These are phyloP conservation scores for Coemansia pectinata DNA, from an alignment of 192 early-diverging fungal species.

Conservation along the genomic window DNA sequence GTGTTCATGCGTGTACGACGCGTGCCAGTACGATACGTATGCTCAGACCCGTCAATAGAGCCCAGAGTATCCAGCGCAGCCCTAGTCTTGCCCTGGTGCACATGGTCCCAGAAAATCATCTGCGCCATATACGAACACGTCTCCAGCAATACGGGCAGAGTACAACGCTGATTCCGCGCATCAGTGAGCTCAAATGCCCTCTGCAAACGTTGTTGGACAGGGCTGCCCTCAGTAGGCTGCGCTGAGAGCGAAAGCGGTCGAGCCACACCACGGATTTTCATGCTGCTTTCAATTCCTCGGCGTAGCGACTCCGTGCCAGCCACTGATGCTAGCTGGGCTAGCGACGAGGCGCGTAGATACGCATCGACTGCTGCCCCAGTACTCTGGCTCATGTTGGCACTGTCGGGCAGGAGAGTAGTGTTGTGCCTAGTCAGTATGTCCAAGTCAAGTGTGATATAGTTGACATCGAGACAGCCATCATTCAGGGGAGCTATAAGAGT, in stretches of 20 bases:
- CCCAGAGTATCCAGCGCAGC: background rate
- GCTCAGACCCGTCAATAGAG: background rate
- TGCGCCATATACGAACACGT: constrained; percentile 24
- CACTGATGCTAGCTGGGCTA: background rate
- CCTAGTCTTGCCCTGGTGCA: constrained; percentile 31
- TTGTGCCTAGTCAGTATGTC: constrained; percentile 27
- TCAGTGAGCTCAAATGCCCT: constrained; percentile 13
- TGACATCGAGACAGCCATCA: constrained; percentile 42
- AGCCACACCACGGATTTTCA: background rate
- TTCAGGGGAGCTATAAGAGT: constrained; percentile 21
- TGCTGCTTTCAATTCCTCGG: background rate
- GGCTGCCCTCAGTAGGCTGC: background rate
- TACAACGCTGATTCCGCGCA: background rate
- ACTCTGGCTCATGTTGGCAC: constrained; percentile 1
- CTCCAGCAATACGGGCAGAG: constrained; percentile 3
- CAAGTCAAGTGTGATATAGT: constrained; percentile 33
- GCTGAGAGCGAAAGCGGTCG: constrained; percentile 1
- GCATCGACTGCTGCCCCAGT: constrained; percentile 7
- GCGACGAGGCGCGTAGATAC: background rate
- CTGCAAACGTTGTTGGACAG: background rate
- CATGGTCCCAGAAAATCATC: constrained; percentile 44
- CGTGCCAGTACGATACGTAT: constrained; percentile 28
- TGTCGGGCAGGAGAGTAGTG: constrained; percentile 19
- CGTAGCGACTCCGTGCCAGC: background rate
- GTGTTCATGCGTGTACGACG: constrained; percentile 40